Evolutionary conservation across 306 rosid genomes (phyloP).

Genomic region (Cucurbita argyrosperma): DNA sequence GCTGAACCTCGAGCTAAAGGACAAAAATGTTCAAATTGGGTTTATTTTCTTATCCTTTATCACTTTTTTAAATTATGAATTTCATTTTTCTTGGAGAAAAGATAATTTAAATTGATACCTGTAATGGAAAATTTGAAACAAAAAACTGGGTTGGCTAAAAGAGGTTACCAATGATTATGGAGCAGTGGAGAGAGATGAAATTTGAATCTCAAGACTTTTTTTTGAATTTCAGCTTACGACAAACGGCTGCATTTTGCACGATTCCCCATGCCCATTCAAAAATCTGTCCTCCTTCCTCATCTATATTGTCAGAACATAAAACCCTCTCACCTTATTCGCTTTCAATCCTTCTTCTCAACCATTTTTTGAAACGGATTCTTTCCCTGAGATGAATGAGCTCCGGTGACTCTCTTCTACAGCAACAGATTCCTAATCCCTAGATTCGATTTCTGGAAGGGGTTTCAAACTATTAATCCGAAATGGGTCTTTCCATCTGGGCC

Average conservation of each 20-base stretch:
- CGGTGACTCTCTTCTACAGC: background rate
- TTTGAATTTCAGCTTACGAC: background rate
- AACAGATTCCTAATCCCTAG: background rate
- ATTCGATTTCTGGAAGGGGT: background rate
- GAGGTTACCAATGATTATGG: background rate
- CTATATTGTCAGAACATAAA: background rate
- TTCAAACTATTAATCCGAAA: constrained; percentile 10
- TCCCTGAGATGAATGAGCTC: background rate
- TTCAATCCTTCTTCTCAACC: background rate
- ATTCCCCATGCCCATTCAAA: background rate
- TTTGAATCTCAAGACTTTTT: background rate
- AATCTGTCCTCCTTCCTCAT: background rate
- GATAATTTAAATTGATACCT: no score
- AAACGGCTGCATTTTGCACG: constrained; percentile 4
- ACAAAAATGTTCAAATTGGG: background rate
- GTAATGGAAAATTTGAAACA: no score
- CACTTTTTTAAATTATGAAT: no score
- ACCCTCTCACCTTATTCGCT: background rate
- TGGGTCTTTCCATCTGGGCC: constrained; percentile 22
- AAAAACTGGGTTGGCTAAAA: background rate
- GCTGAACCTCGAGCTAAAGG: background rate
- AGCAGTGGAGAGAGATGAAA: background rate
- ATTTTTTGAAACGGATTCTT: background rate
- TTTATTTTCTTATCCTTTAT: no score
- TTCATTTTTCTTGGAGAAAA: no score